Evolutionary conservation across 2,329 filamentous ascomycete genomes (phyloP).

Genomic region (Colletotrichum nymphaeae): DNA sequence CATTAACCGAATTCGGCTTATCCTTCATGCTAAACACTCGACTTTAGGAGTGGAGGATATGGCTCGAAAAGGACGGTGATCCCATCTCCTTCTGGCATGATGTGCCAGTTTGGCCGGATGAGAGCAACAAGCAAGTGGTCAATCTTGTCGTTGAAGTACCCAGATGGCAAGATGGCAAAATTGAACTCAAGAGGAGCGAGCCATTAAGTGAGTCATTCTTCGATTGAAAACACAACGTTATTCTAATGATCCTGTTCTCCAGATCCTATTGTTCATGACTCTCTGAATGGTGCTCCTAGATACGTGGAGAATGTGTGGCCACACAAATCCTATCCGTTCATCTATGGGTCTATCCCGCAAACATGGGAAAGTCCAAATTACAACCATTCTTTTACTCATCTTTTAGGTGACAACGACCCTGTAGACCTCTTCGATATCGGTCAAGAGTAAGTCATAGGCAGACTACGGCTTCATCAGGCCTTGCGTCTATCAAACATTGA

Average conservation of each 20-base stretch:
- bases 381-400: slow-evolving; percentile 50
- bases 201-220: slow-evolving; percentile 45
- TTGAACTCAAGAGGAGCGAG: slow-evolving; percentile 52
- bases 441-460: slow-evolving; percentile 41
- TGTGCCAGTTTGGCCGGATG: slow-evolving; percentile 51
- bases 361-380: slow-evolving; percentile 57
- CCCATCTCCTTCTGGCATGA: slow-evolving; percentile 56
- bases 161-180: slow-evolving; percentile 53
- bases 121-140: slow-evolving; percentile 47
- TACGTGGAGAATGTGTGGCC: slow-evolving; percentile 57
- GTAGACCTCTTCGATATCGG: slow-evolving; percentile 54
- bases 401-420: slow-evolving; percentile 54
- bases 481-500: background rate
- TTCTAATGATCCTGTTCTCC: background rate
- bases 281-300: slow-evolving; percentile 47
- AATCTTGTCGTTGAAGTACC: slow-evolving; percentile 55
- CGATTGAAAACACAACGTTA: accelerated
- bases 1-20: background rate
- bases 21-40: background rate
- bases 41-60: slow-evolving; percentile 52
- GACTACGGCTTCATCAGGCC: background rate
- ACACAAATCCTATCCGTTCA: slow-evolving; percentile 55
- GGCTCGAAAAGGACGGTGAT: slow-evolving; percentile 52
- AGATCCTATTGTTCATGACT: slow-evolving; percentile 56
- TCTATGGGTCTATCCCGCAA: slow-evolving; percentile 57